Evolutionary conservation across 2,329 filamentous ascomycete genomes (phyloP).

Genomic region (Paecilomyces dactylethromorphus): DNA sequence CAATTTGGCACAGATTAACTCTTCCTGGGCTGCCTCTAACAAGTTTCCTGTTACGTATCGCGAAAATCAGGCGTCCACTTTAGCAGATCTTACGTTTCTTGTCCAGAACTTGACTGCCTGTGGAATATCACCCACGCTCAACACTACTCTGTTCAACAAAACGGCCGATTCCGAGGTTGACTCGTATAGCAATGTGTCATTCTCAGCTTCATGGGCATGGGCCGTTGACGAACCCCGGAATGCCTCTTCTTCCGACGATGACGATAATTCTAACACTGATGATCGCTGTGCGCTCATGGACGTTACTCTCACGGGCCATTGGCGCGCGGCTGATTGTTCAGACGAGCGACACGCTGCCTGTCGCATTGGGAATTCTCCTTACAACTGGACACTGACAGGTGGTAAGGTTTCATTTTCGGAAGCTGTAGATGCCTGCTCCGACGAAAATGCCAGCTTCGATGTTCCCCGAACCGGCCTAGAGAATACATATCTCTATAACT

Average conservation of each 20-base stretch:
- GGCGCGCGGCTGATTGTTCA: slow-evolving; percentile 53
- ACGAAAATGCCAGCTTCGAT: slow-evolving; percentile 42
- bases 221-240: slow-evolving; percentile 50
- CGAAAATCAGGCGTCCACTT: slow-evolving; percentile 17
- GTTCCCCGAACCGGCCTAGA: slow-evolving; percentile 58
- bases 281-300: slow-evolving; percentile 54
- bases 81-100: slow-evolving; percentile 22
- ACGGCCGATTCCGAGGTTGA: slow-evolving; percentile 44
- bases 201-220: slow-evolving; percentile 56
- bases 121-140: slow-evolving; percentile 56
- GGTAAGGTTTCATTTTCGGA: slow-evolving; percentile 37
- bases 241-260: slow-evolving; percentile 22
- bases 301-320: slow-evolving; percentile 44
- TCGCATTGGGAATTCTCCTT: slow-evolving; percentile 48
- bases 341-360: slow-evolving; percentile 50
- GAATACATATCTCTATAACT: slow-evolving; percentile 52
- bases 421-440: slow-evolving; percentile 43
- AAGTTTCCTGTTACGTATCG: slow-evolving; percentile 20
- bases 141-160: slow-evolving; percentile 45
- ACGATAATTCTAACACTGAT: slow-evolving; percentile 24
- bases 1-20: slow-evolving; percentile 39
- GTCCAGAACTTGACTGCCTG: slow-evolving; percentile 44
- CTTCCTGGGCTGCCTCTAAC: slow-evolving; percentile 46
- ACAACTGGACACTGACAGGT: slow-evolving; percentile 50
- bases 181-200: slow-evolving; percentile 45